A percentile compares a stretch with the other conserved stretches of the same genome.
These are phyloP conservation scores for Quercus alba DNA, from an alignment of 306 rosid species.

Conservation along the genomic window DNA sequence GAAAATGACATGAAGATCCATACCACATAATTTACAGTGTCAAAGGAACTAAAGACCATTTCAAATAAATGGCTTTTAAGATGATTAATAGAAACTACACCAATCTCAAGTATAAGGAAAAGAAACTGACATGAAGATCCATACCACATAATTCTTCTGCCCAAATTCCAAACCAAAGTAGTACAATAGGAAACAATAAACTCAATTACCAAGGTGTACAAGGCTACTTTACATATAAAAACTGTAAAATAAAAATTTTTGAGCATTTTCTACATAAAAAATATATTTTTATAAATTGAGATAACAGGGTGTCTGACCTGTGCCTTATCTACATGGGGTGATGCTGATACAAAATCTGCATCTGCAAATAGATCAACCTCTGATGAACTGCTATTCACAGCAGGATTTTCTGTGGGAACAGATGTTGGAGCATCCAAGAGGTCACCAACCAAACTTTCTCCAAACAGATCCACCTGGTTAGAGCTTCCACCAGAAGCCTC, in stretches of 20 bases:
- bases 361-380: constrained; percentile 97
- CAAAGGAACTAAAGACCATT: not conserved
- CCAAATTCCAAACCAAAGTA: not conserved
- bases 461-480: constrained; percentile 77
- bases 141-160: not conserved
- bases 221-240: not conserved
- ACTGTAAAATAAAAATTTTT: too few relatives aligned
- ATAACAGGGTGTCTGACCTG: constrained; percentile 38
- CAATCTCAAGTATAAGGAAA: not conserved
- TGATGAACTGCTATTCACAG: constrained; percentile 34
- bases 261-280: too few relatives aligned
- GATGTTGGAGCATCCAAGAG: constrained; percentile 83
- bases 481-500: constrained; percentile 70
- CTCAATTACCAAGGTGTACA: not conserved
- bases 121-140: not conserved
- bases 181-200: not conserved
- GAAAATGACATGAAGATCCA: not conserved
- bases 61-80: not conserved
- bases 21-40: not conserved
- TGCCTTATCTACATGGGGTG: constrained; percentile 52
- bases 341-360: constrained; percentile 81
- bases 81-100: not conserved
- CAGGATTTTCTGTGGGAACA: constrained; percentile 55
- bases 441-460: constrained; percentile 76
- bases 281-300: not conserved